Evolutionary conservation across 2,329 filamentous ascomycete species (phyloP), one percentile per base, ranked within the genome.

Genomic region (Alternaria viburni): DNA sequence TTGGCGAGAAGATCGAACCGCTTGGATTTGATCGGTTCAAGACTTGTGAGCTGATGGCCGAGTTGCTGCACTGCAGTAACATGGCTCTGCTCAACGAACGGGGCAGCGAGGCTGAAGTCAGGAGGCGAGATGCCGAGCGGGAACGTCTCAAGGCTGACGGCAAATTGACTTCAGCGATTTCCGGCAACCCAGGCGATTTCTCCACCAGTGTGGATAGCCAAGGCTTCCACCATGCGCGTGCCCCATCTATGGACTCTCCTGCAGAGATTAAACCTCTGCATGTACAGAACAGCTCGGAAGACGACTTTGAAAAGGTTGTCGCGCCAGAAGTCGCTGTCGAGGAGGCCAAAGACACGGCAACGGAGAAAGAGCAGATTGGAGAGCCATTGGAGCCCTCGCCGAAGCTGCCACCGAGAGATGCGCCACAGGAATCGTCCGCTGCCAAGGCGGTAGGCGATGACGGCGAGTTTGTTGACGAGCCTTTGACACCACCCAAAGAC

Each of bases 21-120:
- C 86, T 99, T 10, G 96, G 96, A 3, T 99, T 99, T 76, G 96
- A 99, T 80, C 88, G 96, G 19, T 99, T 99, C 85, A 99, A 99
- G 84, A 98, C 96, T 0, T 99, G 96, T 80, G 96, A 99, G 81
- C 85, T 99, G 63, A 98, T 99, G 96, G 96, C 96, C 1, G 96
- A 99, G 80, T 85, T 99, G 47, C 83, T 99, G 43, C 96, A 99
- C 80, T 99, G 96, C 81, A 98, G 95, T 79, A 99, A 99, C 78
- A 99, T 99, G 96, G 94, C 92, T 6, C 84, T 99, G 36, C 83
- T 99, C 69, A 99, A 99, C 76, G 94, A 98, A 77, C 85, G 89
- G 10, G 96, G 95, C 30, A 94, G 93, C 11, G 94, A 99, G 77
- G 90, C 93, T 68, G 89, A 97, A 68, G 93, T 98, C 63, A 89